A percentile compares a stretch with the other conserved stretches of the same genome.
Conservation (phyloP, 2,329 filamentous ascomycete genomes). For the Aspergillus fischeri region DNA sequence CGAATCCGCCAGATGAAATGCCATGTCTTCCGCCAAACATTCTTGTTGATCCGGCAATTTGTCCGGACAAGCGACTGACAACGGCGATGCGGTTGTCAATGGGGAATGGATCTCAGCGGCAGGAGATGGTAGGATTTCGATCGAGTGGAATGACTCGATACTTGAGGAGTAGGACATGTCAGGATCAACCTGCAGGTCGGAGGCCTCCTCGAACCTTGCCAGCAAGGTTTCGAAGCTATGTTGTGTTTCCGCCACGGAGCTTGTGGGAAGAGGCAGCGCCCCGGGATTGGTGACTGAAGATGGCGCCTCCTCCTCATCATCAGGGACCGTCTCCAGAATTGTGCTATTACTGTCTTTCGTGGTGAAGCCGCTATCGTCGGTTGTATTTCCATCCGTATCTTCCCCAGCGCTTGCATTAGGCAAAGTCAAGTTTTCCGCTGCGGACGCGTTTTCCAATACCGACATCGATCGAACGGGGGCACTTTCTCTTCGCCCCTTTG, state of each 20-base stretch:
- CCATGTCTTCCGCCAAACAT: neutral
- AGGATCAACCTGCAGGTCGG: conserved; percentile 24
- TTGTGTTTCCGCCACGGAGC: conserved; percentile 26
- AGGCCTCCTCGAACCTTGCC: conserved; percentile 34
- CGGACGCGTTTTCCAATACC: conserved; percentile 11
- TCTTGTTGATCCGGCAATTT: neutral
- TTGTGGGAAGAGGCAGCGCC: conserved; percentile 9
- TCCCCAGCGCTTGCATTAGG: conserved; percentile 28
- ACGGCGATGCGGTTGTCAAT: conserved; percentile 17
- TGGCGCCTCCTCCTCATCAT: conserved; percentile 13
- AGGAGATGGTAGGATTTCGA: conserved; percentile 20
- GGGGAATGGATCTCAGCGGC: conserved; percentile 17
- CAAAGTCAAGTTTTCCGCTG: conserved; percentile 12
- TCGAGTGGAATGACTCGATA: conserved; percentile 43
- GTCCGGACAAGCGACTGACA: neutral
- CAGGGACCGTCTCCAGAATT: conserved; percentile 20
- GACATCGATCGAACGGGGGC: conserved; percentile 16
- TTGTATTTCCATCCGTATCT: conserved; percentile 30
- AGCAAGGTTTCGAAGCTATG: conserved; percentile 35
- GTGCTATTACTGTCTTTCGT: conserved; percentile 22
- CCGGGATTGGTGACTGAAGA: conserved; percentile 8
- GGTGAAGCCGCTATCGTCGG: conserved; percentile 27
- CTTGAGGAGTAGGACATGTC: conserved; percentile 33
- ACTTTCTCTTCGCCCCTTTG: conserved; percentile 48
- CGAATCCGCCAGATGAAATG: neutral